phyloP scores from a whole-genome alignment of 306 rosid species.

The Parietaria judaica region DNA sequence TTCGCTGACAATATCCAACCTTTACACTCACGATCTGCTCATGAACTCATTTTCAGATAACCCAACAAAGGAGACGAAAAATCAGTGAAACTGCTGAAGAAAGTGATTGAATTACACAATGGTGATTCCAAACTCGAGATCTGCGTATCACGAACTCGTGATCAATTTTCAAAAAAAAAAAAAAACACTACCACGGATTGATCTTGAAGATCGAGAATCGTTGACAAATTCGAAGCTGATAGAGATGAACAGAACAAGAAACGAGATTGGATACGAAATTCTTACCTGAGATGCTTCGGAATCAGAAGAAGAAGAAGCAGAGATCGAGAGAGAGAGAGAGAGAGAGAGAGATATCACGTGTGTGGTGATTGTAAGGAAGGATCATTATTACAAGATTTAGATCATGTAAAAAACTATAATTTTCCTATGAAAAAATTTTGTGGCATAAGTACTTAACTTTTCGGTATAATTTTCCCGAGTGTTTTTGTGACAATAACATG shows the following conservation, averaged over 20 bases:
- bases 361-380: constrained; percentile 11
- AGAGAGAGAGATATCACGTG: constrained; percentile 8
- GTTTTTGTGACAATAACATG: too few species aligned
- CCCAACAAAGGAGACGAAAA: too few species aligned
- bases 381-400: not conserved
- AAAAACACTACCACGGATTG: not conserved
- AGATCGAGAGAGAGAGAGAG: not conserved
- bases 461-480: too few species aligned
- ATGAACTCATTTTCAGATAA: too few species aligned
- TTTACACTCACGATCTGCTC: too few species aligned
- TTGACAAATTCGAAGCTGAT: not conserved
- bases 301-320: constrained; percentile 2
- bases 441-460: too few species aligned
- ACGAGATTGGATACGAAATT: not conserved
- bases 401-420: too few species aligned
- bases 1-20: too few species aligned
- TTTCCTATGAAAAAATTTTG: too few species aligned
- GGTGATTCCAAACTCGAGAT: not conserved
- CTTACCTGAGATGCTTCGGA: constrained; percentile 19
- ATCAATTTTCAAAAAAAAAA: too few species aligned
- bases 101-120: too few species aligned
- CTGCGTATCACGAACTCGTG: not conserved
- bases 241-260: not conserved
- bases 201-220: not conserved
- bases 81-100: too few species aligned